Evolutionary conservation across 441 rosid genomes (phyloP).

Genomic region (Dalechampia spathulata): DNA sequence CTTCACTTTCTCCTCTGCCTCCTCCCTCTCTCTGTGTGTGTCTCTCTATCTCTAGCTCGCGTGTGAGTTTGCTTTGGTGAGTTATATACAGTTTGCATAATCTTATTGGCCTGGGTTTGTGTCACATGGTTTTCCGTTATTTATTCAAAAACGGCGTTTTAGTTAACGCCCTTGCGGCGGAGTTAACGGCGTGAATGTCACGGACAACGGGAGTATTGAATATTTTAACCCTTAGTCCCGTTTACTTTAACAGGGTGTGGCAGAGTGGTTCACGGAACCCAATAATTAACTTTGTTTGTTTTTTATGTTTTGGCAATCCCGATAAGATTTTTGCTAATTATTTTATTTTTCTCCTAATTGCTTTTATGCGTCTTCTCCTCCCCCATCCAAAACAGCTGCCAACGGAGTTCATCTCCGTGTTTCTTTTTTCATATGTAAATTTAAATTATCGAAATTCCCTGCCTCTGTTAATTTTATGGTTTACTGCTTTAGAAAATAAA

Average conservation of each 20-base stretch:
- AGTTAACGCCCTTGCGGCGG: slow-evolving; percentile 35
- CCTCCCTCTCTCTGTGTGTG: too few relatives aligned
- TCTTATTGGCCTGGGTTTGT: too few relatives aligned
- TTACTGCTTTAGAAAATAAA: too few relatives aligned
- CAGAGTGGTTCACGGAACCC: slow-evolving; percentile 22
- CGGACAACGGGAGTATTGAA: slow-evolving; percentile 6
- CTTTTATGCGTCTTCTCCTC: neutral
- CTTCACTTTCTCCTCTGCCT: slow-evolving; percentile 9
- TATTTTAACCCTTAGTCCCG: too few relatives aligned
- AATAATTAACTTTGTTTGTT: slow-evolving; percentile 17
- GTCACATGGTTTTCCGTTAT: slow-evolving; percentile 17
- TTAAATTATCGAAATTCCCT: too few relatives aligned
- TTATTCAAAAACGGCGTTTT: slow-evolving; percentile 22
- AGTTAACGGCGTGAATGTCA: slow-evolving; percentile 31
- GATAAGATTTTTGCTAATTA: slow-evolving; percentile 2
- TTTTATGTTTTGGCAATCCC: slow-evolving; percentile 25
- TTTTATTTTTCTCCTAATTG: neutral
- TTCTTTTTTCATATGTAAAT: too few relatives aligned
- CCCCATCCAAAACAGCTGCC: too few relatives aligned
- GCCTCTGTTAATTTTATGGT: too few relatives aligned
- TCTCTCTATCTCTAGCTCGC: too few relatives aligned
- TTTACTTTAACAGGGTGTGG: neutral
- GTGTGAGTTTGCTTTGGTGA: too few relatives aligned
- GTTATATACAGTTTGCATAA: too few relatives aligned
- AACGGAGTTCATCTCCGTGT: too few relatives aligned